Percentiles rank a stretch among this genome's conserved stretches.
These are phyloP conservation scores for Raphanus raphanistrum DNA, from an alignment of 345 rosid genomes.

Conservation along the genomic window DNA sequence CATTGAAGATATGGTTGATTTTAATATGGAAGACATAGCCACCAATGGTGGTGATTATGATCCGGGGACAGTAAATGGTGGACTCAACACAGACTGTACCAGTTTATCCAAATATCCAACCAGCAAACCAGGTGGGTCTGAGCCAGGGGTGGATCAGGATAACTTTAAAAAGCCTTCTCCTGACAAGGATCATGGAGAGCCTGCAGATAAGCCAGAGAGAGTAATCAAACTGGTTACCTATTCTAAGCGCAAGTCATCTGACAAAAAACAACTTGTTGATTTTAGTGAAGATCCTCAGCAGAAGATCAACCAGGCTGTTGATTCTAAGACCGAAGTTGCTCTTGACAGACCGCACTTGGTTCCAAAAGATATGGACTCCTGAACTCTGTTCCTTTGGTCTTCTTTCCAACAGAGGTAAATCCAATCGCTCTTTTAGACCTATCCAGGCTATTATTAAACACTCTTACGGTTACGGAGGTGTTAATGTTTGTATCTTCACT, in stretches of 20 bases:
- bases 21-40: not conserved
- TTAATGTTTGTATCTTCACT: not conserved
- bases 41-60: constrained; percentile 5
- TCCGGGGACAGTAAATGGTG: constrained; percentile 13
- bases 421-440: not conserved
- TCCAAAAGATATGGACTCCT: constrained; percentile 16
- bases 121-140: constrained; percentile 18
- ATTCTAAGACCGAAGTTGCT: constrained; percentile 22
- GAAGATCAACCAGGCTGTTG: constrained; percentile 18
- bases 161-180: constrained; percentile 7
- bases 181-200: constrained; percentile 16
- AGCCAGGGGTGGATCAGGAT: constrained; percentile 20
- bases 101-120: constrained; percentile 13
- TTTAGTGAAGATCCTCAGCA: constrained; percentile 24
- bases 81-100: constrained; percentile 5
- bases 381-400: constrained; percentile 1
- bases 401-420: constrained; percentile 5
- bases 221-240: constrained; percentile 39
- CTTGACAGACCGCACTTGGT: constrained; percentile 15
- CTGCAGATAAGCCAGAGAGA: constrained; percentile 31
- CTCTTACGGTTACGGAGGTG: not conserved
- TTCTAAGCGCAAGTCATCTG: constrained; percentile 35
- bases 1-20: constrained; percentile 15
- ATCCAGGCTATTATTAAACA: not conserved
- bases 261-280: constrained; percentile 23